A percentile compares a stretch with the other conserved stretches of the same genome.
These are phyloP conservation scores for Mycena filopes DNA, from an alignment of 768 basidiomycete genomes.

Conservation along the genomic window DNA sequence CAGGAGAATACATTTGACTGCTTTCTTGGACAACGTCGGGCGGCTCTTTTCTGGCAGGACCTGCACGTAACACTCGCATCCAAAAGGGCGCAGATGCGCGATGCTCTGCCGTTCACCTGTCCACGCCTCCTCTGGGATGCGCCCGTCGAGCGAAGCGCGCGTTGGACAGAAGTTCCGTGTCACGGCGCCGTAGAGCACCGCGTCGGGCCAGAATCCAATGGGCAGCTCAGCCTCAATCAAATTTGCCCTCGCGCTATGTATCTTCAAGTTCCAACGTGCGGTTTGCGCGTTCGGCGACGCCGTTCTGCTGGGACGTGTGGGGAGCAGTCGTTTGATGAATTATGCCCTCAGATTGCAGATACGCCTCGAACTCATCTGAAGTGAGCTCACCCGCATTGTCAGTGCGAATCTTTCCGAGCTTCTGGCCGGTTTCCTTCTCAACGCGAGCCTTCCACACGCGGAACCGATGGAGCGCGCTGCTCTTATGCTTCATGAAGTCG, in stretches of 20 bases:
- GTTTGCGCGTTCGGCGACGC: slow-evolving; percentile 45
- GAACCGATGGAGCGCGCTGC: slow-evolving; percentile 21
- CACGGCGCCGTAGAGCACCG: background rate
- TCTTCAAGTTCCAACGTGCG: slow-evolving; percentile 33
- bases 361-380: slow-evolving; percentile 29
- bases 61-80: slow-evolving; percentile 1
- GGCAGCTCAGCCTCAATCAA: slow-evolving; percentile 1
- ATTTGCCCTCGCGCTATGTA: slow-evolving; percentile 14
- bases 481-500: slow-evolving; percentile 21
- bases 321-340: slow-evolving; percentile 40
- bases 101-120: background rate
- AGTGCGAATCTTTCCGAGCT: slow-evolving; percentile 24
- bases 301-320: slow-evolving; percentile 44
- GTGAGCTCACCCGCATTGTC: slow-evolving; percentile 42
- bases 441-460: slow-evolving; percentile 25
- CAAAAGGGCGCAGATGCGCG: slow-evolving; percentile 7
- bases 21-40: background rate
- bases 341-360: slow-evolving; percentile 36
- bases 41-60: background rate
- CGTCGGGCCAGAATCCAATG: background rate
- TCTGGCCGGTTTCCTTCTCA: slow-evolving; percentile 31
- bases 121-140: slow-evolving; percentile 15
- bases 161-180: slow-evolving; percentile 11
- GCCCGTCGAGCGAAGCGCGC: background rate
- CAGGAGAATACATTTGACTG: slow-evolving; percentile 4